Percentiles rank a stretch among this genome's conserved stretches.
Conservation (phyloP, 2,329 filamentous ascomycete genomes). For the Calycina marina region DNA sequence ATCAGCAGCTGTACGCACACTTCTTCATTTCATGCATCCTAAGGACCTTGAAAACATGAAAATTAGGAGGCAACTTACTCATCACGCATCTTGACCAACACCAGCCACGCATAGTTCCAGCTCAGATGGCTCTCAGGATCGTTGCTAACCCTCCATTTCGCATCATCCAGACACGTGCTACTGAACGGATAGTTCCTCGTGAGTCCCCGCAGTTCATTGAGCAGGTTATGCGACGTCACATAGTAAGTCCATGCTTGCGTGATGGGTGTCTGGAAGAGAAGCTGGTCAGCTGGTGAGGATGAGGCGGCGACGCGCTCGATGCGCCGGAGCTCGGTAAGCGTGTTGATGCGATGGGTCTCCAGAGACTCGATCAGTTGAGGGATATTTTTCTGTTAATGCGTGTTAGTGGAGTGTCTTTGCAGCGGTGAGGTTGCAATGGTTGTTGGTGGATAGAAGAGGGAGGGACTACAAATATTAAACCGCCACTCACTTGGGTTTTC, state of each 20-base stretch:
- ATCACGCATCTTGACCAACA: slow-evolving; percentile 48
- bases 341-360: slow-evolving; percentile 55
- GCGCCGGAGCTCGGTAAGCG: slow-evolving; percentile 55
- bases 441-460: slow-evolving; percentile 1
- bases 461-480: slow-evolving; percentile 17
- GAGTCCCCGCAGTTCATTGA: slow-evolving; percentile 54
- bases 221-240: slow-evolving; percentile 53
- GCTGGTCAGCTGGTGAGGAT: slow-evolving; percentile 42
- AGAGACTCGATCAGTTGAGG: slow-evolving; percentile 48
- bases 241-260: slow-evolving; percentile 59
- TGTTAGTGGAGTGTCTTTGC: slow-evolving; percentile 7
- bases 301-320: slow-evolving; percentile 51
- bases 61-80: slow-evolving; percentile 33
- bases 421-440: neutral
- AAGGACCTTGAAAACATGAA: neutral
- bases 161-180: slow-evolving; percentile 48
- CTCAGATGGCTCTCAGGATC: slow-evolving; percentile 54
- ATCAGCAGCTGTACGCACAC: slow-evolving; percentile 4
- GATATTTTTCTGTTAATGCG: slow-evolving; percentile 10
- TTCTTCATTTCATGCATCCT: no score
- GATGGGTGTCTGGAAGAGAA: slow-evolving; percentile 47
- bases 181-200: slow-evolving; percentile 55
- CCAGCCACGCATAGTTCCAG: slow-evolving; percentile 66
- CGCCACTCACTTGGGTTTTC: slow-evolving; percentile 19
- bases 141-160: slow-evolving; percentile 44